Base-by-base conservation (phyloP, 2,329 filamentous ascomycete genomes). In the Periconia sp. region DNA sequence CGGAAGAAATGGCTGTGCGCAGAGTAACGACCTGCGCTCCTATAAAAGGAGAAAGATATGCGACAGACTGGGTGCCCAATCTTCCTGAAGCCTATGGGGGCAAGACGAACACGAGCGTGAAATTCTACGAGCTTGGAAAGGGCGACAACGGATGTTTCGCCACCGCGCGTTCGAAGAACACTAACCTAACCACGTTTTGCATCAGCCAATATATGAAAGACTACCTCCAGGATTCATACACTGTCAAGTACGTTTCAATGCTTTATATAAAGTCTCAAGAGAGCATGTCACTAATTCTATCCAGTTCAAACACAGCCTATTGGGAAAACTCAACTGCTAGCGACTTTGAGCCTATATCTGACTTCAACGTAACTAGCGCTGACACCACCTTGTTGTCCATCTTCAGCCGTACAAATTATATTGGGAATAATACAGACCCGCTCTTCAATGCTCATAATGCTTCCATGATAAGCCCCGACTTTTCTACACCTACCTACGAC, bases 21-120 rank as follows among this genome's bases (percentile, higher is more conserved):
- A 35, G 50, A 30, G 52, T 57, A n/a, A 56, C 54, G 0, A 50
- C 50, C 2, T 59, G 56, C 30, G 52, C 54, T 5, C 54, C 54
- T 9, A 44, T 59, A 4, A 15, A 23, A 13, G 33, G 29, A 4
- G 47, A 52, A 9, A 42, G 42, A 10, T 59, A 59, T 34, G 34
- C 54, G 2, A 55, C 49, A 6, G 32, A 22, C 1, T 59, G 54
- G 56, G 28, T 11, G 15, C 16, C 45, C 5, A 43, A 50, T 26
- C 36, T 56, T 11, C 31, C 43, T 15, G 49, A 56, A 29, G 23
- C 30, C 21, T 47, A 36, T 18, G 41, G 38, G 1, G 31, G 18
- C 6, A 23, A 24, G 15, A 29, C 43, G 5, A 56, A 46, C 28
- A 56, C 56, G 4, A 50, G 34, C 10, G 53, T 46, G 5, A 52